Percentiles rank a stretch among this genome's conserved stretches.
These are phyloP conservation scores for Alternaria triticimaculans DNA, from an alignment of 2,329 filamentous ascomycete species.

Conservation along the genomic window DNA sequence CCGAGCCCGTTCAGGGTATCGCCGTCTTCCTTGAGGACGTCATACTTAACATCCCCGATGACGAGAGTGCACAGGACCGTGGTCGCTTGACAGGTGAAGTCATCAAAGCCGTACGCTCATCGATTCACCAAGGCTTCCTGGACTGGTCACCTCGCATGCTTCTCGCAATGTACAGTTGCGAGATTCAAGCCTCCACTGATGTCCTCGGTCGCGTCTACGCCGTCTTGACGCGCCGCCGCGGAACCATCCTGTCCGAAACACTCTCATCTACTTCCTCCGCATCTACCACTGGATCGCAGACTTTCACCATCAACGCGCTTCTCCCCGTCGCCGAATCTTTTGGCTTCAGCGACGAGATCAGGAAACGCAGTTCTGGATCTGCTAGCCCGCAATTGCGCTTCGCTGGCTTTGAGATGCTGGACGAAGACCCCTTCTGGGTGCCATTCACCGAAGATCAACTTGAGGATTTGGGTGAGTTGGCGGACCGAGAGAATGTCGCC, in stretches of 20 bases:
- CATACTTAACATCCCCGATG: constrained; percentile 62
- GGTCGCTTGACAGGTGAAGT: constrained; percentile 90
- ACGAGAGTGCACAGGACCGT: constrained; percentile 65
- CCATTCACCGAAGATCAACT: constrained; percentile 95
- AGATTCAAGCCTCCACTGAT: constrained; percentile 95
- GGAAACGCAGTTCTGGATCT: constrained; percentile 88
- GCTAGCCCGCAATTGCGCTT: constrained; percentile 94
- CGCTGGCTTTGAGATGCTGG: constrained; percentile 87
- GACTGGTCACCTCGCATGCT: constrained; percentile 97
- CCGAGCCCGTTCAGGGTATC: constrained; percentile 91
- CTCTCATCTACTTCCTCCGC: constrained; percentile 96
- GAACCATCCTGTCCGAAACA: constrained; percentile 85
- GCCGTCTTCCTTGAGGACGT: constrained; percentile 90
- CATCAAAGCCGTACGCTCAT: constrained; percentile 84
- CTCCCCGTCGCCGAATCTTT: constrained; percentile 95
- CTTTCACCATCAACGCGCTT: constrained; percentile 89
- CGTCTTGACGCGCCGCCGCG: constrained; percentile 93
- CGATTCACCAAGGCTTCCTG: constrained; percentile 84
- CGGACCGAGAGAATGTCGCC: constrained; percentile 93
- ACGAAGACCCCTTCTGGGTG: constrained; percentile 98
- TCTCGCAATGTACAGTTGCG: constrained; percentile 96
- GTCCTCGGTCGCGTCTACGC: constrained; percentile 95
- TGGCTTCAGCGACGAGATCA: constrained; percentile 94
- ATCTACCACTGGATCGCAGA: constrained; percentile 90
- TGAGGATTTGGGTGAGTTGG: constrained; percentile 92